phyloP scores from a whole-genome alignment of 1,284 basidiomycete species.

The Agaricales sp. region DNA sequence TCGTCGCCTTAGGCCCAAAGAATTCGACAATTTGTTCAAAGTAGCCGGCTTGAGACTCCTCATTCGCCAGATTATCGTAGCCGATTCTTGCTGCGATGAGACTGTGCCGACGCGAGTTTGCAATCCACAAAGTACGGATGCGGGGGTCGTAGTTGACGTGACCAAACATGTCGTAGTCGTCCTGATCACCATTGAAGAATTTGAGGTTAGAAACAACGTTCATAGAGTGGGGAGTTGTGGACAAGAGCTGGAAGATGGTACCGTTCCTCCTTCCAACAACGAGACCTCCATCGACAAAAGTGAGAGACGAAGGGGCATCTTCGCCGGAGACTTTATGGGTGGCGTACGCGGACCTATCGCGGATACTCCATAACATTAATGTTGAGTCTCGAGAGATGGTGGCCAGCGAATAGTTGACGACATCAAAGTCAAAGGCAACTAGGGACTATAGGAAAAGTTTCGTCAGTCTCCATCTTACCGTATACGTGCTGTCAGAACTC shows the following conservation, averaged over 20 bases:
- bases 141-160: slow-evolving; percentile 73
- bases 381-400: slow-evolving; percentile 73
- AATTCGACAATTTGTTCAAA: slow-evolving; percentile 78
- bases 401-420: slow-evolving; percentile 59
- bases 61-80: slow-evolving; percentile 51
- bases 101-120: slow-evolving; percentile 73
- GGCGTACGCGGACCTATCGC: slow-evolving; percentile 62
- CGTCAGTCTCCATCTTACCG: no score
- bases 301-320: slow-evolving; percentile 67
- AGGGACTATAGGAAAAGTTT: slow-evolving; percentile 38
- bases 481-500: slow-evolving; percentile 26
- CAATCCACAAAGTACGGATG: slow-evolving; percentile 76
- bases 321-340: slow-evolving; percentile 66
- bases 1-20: slow-evolving; percentile 69
- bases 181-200: slow-evolving; percentile 51
- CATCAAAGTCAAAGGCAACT: slow-evolving; percentile 74
- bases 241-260: slow-evolving; percentile 68
- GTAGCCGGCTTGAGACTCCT: slow-evolving; percentile 48
- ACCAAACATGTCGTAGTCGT: slow-evolving; percentile 76
- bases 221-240: slow-evolving; percentile 44
- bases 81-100: slow-evolving; percentile 69
- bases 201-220: slow-evolving; percentile 67
- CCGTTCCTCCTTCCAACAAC: slow-evolving; percentile 73
- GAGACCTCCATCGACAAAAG: slow-evolving; percentile 70
- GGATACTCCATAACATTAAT: slow-evolving; percentile 68